A percentile compares a stretch with the other conserved stretches of the same genome.
These are phyloP conservation scores for Cercospora zeae-maydis DNA, from an alignment of 2,329 filamentous ascomycete species.

Conservation along the genomic window DNA sequence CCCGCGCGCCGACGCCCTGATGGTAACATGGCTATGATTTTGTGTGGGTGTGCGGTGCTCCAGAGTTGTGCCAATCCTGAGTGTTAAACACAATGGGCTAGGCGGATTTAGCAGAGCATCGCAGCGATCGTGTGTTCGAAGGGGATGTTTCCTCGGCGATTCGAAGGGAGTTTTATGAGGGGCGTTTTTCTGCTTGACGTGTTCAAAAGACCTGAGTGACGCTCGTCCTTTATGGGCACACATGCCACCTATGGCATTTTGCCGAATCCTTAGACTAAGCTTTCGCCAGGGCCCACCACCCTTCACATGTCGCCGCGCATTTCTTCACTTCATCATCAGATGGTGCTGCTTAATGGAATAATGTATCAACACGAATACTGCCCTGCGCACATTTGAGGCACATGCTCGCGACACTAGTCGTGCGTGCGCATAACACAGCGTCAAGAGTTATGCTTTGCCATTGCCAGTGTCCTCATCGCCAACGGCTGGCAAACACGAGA, in stretches of 20 bases:
- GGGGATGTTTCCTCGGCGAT: not conserved
- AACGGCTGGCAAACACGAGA: no score
- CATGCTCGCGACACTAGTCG: not conserved
- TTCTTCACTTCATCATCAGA: not conserved
- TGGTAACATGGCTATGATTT: constrained; percentile 22
- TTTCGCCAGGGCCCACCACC: not conserved
- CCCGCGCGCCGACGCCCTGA: constrained; percentile 28
- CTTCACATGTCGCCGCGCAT: not conserved
- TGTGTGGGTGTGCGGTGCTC: constrained; percentile 4
- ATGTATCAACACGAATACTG: not conserved
- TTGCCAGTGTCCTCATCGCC: not conserved
- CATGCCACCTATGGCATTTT: constrained; percentile 9
- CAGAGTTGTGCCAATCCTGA: not conserved
- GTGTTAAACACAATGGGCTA: not conserved
- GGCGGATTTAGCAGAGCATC: not conserved
- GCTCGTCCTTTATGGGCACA: not conserved
- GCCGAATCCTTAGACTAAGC: not conserved
- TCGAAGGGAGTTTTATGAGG: not conserved
- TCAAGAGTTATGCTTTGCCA: not conserved
- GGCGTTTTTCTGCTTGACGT: constrained; percentile 7
- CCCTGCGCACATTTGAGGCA: not conserved
- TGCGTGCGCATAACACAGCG: not conserved
- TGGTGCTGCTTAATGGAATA: no score
- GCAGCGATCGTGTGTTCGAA: not conserved
- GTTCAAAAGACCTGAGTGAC: constrained; percentile 6